Evolutionary conservation across 1,139 yeast genomes (phyloP), one percentile per base, ranked within the genome.

Genomic region (Suhomyces coccinellae): DNA sequence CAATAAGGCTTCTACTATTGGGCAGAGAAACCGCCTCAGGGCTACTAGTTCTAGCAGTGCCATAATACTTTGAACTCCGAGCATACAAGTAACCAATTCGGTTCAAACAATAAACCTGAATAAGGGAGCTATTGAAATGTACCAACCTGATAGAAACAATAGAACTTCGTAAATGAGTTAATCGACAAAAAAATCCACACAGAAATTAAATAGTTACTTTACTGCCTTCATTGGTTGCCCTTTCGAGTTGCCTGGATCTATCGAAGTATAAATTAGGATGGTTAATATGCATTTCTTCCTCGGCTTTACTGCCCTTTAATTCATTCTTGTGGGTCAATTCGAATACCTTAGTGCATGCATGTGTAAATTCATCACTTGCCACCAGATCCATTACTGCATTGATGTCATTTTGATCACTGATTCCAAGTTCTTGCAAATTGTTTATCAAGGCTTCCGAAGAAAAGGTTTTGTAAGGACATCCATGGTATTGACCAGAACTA

Each of bases 261-360:
- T 87, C 95, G 62, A 86, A 93, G 64, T 90, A 93, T 52, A 85
- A 75, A 61, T 90, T 90, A 8, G 99, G 98, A 67, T 90, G 96
- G 26, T 79, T 79, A 46, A 93, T 87, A 46, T 81, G 82, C 52
- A 69, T 66, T 46, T 77, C 83, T 26, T 79, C 75, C 20, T 47
- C 51, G 16, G 39, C 45, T 45, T 56, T 55, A 22, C 52, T 45
- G n/a, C 59, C 57, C 14, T 67, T 71, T 34, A 69, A 60, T 52
- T 77, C 75, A 34, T 63, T 64, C 51, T 75, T 78, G 59, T 87
- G 90, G n/a, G 89, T 78, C 34, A 82, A 66, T 58, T 91, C 98
- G 64, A 88, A 88, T 3, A 89, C 97, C 56, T 87, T 77, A 0
- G 97, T 87, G 62, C 97, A 91, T 0, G 98, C 98, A 33, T 83